A percentile compares a stretch with the other conserved stretches of the same genome.
Evolutionary conservation across 495 filamentous ascomycete genomes (phyloP).

Genomic region (Talaromyces borbonicus): DNA sequence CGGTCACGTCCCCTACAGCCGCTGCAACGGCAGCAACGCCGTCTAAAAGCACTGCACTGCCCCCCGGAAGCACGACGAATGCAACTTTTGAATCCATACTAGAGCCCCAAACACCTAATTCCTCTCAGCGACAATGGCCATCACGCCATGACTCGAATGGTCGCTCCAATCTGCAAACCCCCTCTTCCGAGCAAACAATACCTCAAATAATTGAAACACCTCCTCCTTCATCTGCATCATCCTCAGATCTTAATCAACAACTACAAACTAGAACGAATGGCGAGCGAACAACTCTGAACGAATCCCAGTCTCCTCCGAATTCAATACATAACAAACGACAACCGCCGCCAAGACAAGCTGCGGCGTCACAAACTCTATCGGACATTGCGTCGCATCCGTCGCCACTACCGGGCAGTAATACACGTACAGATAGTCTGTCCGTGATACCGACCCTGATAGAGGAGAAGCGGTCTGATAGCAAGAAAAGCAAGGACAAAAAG

Average conservation of each 20-base stretch:
- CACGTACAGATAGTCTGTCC: constrained; percentile 66
- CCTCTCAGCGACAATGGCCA: constrained; percentile 30
- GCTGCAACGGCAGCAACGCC: constrained; percentile 13
- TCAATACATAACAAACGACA: background rate
- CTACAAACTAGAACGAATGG: constrained; percentile 26
- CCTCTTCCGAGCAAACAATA: constrained; percentile 35
- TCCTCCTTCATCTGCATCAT: constrained; percentile 30
- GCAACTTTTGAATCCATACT: constrained; percentile 21
- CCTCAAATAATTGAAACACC: constrained; percentile 66
- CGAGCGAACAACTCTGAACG: constrained; percentile 48
- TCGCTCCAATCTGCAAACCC: constrained; percentile 30
- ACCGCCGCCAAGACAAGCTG: constrained; percentile 10
- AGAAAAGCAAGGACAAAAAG: constrained; percentile 54
- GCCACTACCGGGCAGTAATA: constrained; percentile 59
- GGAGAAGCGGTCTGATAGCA: constrained; percentile 55
- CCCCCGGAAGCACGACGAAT: constrained; percentile 14
- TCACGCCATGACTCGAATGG: constrained; percentile 38
- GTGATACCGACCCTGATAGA: constrained; percentile 72
- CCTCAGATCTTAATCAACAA: constrained; percentile 26
- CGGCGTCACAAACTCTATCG: constrained; percentile 36
- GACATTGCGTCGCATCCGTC: constrained; percentile 56
- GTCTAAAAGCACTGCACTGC: constrained; percentile 14
- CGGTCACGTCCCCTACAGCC: constrained; percentile 14
- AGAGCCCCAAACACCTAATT: constrained; percentile 18
- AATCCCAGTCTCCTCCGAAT: constrained; percentile 21